phyloP scores from a whole-genome alignment of 176 grass and related monocot species.

The Rhynchospora breviuscula region DNA sequence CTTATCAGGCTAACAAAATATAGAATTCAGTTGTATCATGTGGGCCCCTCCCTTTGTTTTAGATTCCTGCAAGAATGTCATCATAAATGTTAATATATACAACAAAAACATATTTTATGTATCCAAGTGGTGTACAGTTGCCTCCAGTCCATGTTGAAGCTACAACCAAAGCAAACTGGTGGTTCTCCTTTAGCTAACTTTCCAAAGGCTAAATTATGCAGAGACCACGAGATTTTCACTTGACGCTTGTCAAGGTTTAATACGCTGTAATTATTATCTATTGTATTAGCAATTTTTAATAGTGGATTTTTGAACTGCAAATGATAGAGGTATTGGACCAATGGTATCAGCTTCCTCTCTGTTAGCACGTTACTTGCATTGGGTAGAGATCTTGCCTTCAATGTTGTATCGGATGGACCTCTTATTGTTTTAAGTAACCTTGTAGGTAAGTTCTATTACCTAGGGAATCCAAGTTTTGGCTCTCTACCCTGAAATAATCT shows the following conservation, averaged over 20 bases:
- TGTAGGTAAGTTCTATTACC: not conserved
- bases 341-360: not conserved
- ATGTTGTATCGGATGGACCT: not conserved
- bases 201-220: not conserved
- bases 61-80: slow-evolving; percentile 27
- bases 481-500: not conserved
- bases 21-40: slow-evolving; percentile 10
- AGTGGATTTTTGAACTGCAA: not conserved
- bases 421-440: not conserved
- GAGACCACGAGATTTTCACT: not conserved
- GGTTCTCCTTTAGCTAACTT: slow-evolving; percentile 1
- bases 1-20: slow-evolving; percentile 1
- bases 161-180: slow-evolving; percentile 16
- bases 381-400: not conserved
- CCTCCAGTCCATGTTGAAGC: not conserved
- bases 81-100: slow-evolving; percentile 17
- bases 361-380: not conserved
- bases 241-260: not conserved
- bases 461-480: not conserved
- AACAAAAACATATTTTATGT: not conserved
- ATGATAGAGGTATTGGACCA: not conserved
- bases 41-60: not conserved
- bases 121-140: slow-evolving; percentile 19
- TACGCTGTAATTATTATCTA: not conserved
- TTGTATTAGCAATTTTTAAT: not conserved